phyloP scores from a whole-genome alignment of 2,329 filamentous ascomycete genomes.

The Fusarium fujikuroi region DNA sequence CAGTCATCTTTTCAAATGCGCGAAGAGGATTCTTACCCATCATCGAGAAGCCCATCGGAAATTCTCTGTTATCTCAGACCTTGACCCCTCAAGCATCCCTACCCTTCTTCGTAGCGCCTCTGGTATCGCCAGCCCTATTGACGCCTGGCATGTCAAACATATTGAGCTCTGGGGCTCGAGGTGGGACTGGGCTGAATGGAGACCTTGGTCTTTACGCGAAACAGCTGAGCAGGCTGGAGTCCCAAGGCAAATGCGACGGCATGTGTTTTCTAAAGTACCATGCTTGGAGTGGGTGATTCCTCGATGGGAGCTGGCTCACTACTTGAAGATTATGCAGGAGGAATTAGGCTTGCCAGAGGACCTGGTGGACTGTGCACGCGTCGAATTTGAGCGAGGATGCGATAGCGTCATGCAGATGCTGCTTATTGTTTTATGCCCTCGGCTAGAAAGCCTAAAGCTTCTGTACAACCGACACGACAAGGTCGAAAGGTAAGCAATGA shows the following conservation, averaged over 20 bases:
- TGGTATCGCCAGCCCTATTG: not conserved
- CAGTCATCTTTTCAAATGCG: not conserved
- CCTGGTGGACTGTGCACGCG: not conserved
- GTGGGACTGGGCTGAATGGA: not conserved
- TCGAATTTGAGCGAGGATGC: not conserved
- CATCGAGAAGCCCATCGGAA: not conserved
- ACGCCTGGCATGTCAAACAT: not conserved
- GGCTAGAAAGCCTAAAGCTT: not conserved
- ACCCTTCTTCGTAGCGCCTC: not conserved
- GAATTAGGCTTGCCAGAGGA: not conserved
- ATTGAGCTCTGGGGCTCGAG: not conserved
- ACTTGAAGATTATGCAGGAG: not conserved
- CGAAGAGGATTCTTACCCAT: fast-evolving
- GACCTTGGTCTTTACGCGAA: not conserved
- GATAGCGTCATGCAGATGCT: not conserved
- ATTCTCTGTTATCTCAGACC: not conserved
- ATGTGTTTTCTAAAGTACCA: not conserved
- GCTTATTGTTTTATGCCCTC: not conserved
- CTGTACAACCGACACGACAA: not conserved
- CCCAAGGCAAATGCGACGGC: not conserved
- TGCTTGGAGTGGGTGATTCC: not conserved
- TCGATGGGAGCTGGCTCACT: not conserved
- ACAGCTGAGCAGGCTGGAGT: not conserved
- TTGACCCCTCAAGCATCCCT: not conserved
- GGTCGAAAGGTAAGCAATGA: not conserved